Evolutionary conservation across 2,329 filamentous ascomycete genomes (phyloP).

Genomic region (Diaporthe capsici): DNA sequence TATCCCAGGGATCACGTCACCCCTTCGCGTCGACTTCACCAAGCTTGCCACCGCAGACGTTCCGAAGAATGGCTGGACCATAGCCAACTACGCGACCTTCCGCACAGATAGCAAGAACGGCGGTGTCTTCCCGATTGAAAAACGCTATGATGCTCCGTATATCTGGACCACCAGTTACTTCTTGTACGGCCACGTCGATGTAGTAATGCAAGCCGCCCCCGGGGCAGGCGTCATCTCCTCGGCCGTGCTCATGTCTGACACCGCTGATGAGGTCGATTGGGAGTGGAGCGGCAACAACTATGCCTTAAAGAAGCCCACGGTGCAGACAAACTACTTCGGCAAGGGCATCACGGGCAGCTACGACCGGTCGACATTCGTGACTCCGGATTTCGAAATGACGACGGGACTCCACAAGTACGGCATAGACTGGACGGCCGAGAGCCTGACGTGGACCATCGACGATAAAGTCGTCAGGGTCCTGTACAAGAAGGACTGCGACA

Average conservation of each 20-base stretch:
- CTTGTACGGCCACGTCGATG: constrained; percentile 23
- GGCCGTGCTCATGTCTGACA: constrained; percentile 10
- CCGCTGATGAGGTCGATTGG: constrained; percentile 22
- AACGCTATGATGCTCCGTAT: constrained; percentile 21
- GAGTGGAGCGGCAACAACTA: constrained; percentile 31
- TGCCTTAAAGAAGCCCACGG: not conserved
- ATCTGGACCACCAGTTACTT: constrained; percentile 30
- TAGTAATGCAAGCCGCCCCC: constrained; percentile 22
- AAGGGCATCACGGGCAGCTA: constrained; percentile 26
- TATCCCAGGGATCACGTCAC: constrained; percentile 14
- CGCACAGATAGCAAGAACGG: not conserved
- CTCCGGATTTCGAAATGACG: not conserved
- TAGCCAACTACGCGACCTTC: constrained; percentile 23
- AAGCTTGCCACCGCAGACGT: constrained; percentile 1
- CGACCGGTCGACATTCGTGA: constrained; percentile 25
- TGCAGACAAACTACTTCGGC: constrained; percentile 32
- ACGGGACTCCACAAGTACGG: constrained; percentile 10
- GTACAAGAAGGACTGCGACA: constrained; percentile 20
- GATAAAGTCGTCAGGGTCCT: constrained; percentile 2
- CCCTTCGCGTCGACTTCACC: constrained; percentile 22
- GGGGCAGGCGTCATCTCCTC: constrained; percentile 19
- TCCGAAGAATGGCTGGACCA: constrained; percentile 16
- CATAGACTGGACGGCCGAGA: constrained; percentile 31
- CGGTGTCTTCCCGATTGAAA: constrained; percentile 19
- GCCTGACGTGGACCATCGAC: constrained; percentile 22